Conservation (phyloP, 306 rosid species). For the Trifolium dubium region DNA sequence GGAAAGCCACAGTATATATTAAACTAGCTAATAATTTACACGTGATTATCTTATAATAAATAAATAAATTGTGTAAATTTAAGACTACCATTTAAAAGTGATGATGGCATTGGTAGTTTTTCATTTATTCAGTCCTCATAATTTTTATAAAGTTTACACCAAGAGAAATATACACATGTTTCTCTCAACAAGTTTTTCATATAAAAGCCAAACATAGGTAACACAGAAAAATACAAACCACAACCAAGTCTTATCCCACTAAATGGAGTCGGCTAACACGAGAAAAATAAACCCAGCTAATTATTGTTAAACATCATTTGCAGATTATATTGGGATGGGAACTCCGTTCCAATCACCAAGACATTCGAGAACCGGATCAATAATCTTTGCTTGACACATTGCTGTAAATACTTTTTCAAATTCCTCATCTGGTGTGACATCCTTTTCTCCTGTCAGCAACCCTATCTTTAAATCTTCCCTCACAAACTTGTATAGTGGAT, state of each 20-base stretch:
- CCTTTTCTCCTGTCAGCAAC: constrained; percentile 55
- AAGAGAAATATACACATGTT: neutral
- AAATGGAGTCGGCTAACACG: neutral
- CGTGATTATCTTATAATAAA: neutral
- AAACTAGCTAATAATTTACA: neutral
- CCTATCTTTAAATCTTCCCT: constrained; percentile 50
- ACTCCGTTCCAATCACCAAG: constrained; percentile 50
- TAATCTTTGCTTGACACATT: constrained; percentile 49
- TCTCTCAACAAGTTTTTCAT: constrained; percentile 19
- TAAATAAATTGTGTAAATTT: neutral
- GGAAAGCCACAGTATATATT: neutral
- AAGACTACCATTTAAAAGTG: neutral
- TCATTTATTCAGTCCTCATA: neutral
- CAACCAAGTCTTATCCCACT: too few species aligned
- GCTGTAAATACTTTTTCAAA: constrained; percentile 62
- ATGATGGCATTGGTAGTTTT: neutral
- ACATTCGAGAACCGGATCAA: constrained; percentile 55
- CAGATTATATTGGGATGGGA: constrained; percentile 40
- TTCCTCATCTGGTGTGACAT: constrained; percentile 60
- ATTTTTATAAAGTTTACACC: neutral
- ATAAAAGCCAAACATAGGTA: constrained; percentile 14
- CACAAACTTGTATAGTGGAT: constrained; percentile 59
- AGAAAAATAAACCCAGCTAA: neutral
- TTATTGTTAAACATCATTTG: constrained; percentile 17
- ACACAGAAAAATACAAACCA: too few species aligned